phyloP scores from a whole-genome alignment of 2,329 filamentous ascomycete species.

The Daldinia sp. region DNA sequence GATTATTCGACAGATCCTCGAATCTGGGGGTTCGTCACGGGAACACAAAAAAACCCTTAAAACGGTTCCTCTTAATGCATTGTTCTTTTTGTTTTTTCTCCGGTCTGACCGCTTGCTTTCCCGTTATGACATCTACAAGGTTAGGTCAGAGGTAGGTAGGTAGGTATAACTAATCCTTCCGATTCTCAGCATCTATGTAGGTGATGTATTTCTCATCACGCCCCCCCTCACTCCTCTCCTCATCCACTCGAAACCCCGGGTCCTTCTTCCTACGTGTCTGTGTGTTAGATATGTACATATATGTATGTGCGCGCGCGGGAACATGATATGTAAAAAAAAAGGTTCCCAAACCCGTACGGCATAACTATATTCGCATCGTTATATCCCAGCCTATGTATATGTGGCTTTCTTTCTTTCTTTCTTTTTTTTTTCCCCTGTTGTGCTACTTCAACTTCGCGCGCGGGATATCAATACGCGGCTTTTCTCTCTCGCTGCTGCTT shows the following conservation, averaged over 20 bases:
- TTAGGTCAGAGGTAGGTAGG: too few relatives aligned
- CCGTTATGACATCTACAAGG: conserved; percentile 21
- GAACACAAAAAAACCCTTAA: not conserved
- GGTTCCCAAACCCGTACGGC: not conserved
- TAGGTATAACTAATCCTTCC: conserved; percentile 8
- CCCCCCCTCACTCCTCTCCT: not conserved
- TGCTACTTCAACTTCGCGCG: conserved; percentile 18
- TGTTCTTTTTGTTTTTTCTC: not conserved
- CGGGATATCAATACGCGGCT: conserved; percentile 24
- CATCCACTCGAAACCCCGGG: conserved; percentile 17
- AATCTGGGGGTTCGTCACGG: not conserved
- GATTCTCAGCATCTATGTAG: conserved; percentile 9
- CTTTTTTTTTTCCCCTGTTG: conserved; percentile 12
- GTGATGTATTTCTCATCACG: not conserved
- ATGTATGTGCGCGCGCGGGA: too few relatives aligned
- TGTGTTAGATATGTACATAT: too few relatives aligned
- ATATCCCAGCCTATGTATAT: not conserved
- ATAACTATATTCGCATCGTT: not conserved
- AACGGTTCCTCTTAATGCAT: not conserved
- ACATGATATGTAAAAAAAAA: too few relatives aligned
- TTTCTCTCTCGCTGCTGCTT: not conserved
- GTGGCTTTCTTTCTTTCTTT: not conserved
- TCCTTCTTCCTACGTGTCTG: not conserved
- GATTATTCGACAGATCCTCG: not conserved
- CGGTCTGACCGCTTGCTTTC: conserved; percentile 11